A percentile compares a stretch with the other conserved stretches of the same genome.
phyloP scores from a whole-genome alignment of 202 grass and related monocot genomes.

The Saccharum hybrid region DNA sequence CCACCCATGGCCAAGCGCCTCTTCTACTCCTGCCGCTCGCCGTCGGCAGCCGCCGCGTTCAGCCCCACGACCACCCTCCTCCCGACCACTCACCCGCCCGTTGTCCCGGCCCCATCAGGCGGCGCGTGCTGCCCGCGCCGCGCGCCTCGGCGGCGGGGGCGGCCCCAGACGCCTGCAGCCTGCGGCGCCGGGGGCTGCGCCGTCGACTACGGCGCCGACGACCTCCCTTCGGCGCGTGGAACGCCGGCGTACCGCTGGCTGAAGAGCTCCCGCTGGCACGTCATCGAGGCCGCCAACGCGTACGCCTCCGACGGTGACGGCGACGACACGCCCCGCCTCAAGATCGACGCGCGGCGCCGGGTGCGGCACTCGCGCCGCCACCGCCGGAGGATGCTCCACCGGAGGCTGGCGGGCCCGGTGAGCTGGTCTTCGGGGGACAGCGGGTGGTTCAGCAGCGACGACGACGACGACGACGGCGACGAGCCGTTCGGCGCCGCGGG shows the following conservation, averaged over 20 bases:
- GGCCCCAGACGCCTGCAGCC: not conserved
- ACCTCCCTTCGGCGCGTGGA: constrained; percentile 30
- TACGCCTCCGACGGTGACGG: constrained; percentile 15
- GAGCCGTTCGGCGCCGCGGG: constrained; percentile 12
- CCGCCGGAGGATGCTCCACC: constrained; percentile 5
- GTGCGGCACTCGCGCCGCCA: constrained; percentile 42
- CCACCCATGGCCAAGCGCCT: constrained; percentile 59
- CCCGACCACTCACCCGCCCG: not conserved
- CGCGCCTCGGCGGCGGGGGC: constrained; percentile 20
- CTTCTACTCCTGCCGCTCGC: constrained; percentile 66
- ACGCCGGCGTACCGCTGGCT: constrained; percentile 75
- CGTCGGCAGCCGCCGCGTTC: constrained; percentile 49
- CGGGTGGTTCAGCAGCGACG: constrained; percentile 71
- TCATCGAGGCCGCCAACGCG: constrained; percentile 53
- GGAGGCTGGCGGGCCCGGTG: not conserved
- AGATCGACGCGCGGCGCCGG: constrained; percentile 69
- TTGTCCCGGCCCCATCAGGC: constrained; percentile 13
- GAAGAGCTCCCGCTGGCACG: constrained; percentile 80
- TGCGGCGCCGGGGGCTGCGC: constrained; percentile 29
- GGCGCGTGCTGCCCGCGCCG: constrained; percentile 39
- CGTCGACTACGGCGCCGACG: constrained; percentile 46
- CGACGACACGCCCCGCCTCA: constrained; percentile 65
- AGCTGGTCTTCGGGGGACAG: constrained; percentile 63
- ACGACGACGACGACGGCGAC: constrained; percentile 37
- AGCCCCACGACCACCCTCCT: constrained; percentile 29